Percentiles rank a stretch among this genome's conserved stretches.
Conservation (phyloP, 2,329 filamentous ascomycete genomes). For the Penicillium sp. region DNA sequence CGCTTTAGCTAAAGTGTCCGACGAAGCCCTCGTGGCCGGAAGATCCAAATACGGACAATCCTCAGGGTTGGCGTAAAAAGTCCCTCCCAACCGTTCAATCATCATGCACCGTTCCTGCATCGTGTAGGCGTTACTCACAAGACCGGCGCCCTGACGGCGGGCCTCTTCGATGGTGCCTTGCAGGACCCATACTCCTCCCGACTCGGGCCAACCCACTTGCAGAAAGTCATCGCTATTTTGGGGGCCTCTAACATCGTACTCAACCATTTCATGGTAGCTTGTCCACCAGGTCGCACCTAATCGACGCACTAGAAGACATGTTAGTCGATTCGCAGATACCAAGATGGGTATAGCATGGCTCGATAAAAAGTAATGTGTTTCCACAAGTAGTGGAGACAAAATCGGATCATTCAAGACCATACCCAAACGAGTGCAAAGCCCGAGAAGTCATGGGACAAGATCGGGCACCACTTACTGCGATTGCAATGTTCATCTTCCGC, state of each 20-base stretch:
- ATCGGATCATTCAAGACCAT: no score
- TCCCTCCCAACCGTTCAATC: constrained; percentile 9
- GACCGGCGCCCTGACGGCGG: not conserved
- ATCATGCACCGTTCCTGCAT: constrained; percentile 11
- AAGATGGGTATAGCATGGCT: no score
- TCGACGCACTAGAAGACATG: constrained; percentile 6
- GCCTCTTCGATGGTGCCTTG: constrained; percentile 4
- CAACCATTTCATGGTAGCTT: not conserved
- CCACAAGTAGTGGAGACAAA: no score
- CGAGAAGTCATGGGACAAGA: not conserved
- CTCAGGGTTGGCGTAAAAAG: constrained; percentile 9
- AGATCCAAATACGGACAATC: constrained; percentile 10
- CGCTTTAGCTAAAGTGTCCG: no score
- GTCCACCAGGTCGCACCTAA: constrained; percentile 8
- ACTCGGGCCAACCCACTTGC: constrained; percentile 8
- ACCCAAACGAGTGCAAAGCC: not conserved
- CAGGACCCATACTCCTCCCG: constrained; percentile 10
- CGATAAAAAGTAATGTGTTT: no score
- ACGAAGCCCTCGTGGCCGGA: not conserved
- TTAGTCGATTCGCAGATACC: not conserved
- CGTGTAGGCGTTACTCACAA: constrained; percentile 1
- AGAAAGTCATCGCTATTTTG: not conserved
- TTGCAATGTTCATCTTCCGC: constrained; percentile 12
- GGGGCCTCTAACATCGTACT: not conserved
- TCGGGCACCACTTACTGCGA: constrained; percentile 4